phyloP scores from a whole-genome alignment of 768 basidiomycete species.

The Suillus paluster region DNA sequence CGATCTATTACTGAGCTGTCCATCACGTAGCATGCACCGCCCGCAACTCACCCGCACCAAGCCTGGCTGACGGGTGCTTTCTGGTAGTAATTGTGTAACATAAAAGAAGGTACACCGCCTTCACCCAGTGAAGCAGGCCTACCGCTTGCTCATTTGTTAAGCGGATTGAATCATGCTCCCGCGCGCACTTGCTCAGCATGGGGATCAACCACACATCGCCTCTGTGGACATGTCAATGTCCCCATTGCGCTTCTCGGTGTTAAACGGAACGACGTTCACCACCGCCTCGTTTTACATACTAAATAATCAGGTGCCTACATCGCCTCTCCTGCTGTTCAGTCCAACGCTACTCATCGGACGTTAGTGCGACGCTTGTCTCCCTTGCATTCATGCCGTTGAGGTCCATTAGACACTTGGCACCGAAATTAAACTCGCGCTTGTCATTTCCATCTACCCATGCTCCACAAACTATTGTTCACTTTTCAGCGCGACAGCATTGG shows the following conservation, averaged over 20 bases:
- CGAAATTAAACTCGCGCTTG: background rate
- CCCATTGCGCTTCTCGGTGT: too few relatives aligned
- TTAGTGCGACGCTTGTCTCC: background rate
- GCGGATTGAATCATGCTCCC: too few relatives aligned
- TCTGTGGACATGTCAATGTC: too few relatives aligned
- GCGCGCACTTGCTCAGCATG: too few relatives aligned
- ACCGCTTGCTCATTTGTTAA: background rate
- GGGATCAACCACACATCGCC: too few relatives aligned
- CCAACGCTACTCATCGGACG: background rate
- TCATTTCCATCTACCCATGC: background rate
- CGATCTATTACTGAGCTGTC: background rate
- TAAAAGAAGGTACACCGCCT: background rate
- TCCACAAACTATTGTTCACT: background rate
- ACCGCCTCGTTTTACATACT: too few relatives aligned
- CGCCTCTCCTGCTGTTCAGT: background rate
- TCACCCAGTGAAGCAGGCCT: background rate
- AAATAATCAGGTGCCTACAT: too few relatives aligned
- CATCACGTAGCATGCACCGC: background rate
- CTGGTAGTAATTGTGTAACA: too few relatives aligned
- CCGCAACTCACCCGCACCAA: background rate
- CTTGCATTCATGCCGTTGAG: background rate
- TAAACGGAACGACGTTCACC: too few relatives aligned
- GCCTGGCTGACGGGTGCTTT: background rate
- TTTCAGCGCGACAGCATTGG: background rate
- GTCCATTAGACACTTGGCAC: background rate